phyloP scores from a whole-genome alignment of 257 asterid species.

The Penstemon eatonii region DNA sequence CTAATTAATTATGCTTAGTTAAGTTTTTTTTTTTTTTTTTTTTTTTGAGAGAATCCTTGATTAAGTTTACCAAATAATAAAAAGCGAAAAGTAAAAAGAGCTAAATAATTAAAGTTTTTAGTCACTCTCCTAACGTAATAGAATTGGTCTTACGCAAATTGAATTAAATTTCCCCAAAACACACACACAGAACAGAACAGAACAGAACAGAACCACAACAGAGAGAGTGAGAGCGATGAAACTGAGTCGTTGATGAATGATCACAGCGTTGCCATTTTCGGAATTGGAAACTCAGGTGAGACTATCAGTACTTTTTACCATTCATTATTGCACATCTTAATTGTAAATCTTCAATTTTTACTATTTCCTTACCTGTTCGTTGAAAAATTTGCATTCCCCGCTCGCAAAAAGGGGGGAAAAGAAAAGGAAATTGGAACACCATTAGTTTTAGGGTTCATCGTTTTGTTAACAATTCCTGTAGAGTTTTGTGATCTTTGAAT shows the following conservation, averaged over 20 bases:
- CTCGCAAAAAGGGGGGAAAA: not conserved
- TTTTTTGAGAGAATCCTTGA: too few species aligned
- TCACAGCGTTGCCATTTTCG: slow-evolving; percentile 24
- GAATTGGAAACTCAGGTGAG: slow-evolving; percentile 33
- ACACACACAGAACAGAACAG: not conserved
- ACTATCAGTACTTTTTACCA: not conserved
- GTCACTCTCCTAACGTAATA: slow-evolving; percentile 27
- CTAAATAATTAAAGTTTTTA: too few species aligned
- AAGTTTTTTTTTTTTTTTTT: too few species aligned
- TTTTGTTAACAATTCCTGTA: slow-evolving; percentile 9
- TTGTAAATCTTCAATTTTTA: not conserved
- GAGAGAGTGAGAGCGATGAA: not conserved
- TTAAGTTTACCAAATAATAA: too few species aligned
- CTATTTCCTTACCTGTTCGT: not conserved
- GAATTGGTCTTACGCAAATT: slow-evolving; percentile 22
- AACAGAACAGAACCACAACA: not conserved
- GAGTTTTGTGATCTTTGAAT: not conserved
- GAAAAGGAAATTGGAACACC: not conserved
- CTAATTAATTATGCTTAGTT: too few species aligned
- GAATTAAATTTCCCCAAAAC: slow-evolving; percentile 21
- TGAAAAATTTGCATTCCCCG: slow-evolving; percentile 22
- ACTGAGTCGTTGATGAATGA: slow-evolving; percentile 27
- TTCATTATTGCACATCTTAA: not conserved
- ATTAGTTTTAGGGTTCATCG: slow-evolving; percentile 26
- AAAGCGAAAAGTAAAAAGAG: too few species aligned